phyloP scores from a whole-genome alignment of 106 monocot genomes.

The Dendrobium nobile region DNA sequence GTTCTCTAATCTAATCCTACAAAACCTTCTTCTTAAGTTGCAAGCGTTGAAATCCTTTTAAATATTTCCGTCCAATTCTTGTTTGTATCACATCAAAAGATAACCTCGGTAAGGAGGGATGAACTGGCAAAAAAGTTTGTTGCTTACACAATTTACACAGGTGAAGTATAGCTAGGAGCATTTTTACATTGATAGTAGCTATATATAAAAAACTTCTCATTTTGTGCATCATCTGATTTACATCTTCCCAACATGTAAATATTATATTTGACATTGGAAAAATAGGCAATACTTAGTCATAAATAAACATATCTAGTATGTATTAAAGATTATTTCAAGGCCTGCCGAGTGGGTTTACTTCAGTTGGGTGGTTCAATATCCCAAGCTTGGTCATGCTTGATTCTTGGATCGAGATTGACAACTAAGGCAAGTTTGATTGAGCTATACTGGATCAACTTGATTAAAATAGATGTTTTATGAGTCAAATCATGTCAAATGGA shows the following conservation, averaged over 20 bases:
- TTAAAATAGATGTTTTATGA: too few relatives aligned
- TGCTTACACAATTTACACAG: background rate
- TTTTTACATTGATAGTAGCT: background rate
- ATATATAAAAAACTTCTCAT: background rate
- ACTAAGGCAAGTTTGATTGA: too few relatives aligned
- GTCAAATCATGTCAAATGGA: background rate
- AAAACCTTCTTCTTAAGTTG: too few relatives aligned
- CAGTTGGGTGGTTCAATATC: too few relatives aligned
- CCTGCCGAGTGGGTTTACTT: background rate
- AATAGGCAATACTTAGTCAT: background rate
- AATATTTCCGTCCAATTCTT: too few relatives aligned
- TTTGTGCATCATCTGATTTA: background rate
- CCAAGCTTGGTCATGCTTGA: too few relatives aligned
- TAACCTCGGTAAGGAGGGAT: background rate
- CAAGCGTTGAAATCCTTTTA: too few relatives aligned
- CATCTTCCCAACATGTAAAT: background rate
- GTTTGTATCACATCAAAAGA: too few relatives aligned
- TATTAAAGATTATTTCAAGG: background rate
- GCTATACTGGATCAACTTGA: too few relatives aligned
- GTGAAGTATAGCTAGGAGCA: background rate
- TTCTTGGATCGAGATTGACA: too few relatives aligned
- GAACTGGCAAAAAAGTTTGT: background rate
- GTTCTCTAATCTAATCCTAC: too few relatives aligned
- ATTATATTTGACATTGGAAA: background rate
- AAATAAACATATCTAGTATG: background rate